Conservation (phyloP, 352 stramenopile genomes). For the Phytophthora ohioensis region DNA sequence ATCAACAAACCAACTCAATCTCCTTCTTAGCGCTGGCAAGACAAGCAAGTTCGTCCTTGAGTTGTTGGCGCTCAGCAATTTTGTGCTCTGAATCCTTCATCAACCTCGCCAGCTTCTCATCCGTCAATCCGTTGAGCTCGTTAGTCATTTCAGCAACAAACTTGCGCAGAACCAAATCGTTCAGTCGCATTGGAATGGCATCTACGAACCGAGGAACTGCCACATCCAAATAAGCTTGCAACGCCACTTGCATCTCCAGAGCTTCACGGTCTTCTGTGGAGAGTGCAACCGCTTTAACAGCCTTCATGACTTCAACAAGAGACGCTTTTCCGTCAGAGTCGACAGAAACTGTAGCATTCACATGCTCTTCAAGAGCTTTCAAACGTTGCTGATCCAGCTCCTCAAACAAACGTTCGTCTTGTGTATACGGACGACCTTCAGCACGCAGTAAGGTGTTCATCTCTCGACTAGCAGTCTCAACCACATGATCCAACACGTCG, state of each 20-base stretch:
- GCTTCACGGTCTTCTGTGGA: constrained; percentile 40
- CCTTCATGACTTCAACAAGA: constrained; percentile 29
- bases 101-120: constrained; percentile 45
- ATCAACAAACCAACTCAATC: constrained; percentile 45
- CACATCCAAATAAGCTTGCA: constrained; percentile 49
- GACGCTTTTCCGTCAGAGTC: constrained; percentile 10
- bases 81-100: constrained; percentile 48
- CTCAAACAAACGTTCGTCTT: constrained; percentile 45
- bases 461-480: constrained; percentile 22
- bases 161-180: constrained; percentile 37
- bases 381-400: constrained; percentile 33
- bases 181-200: constrained; percentile 46
- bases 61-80: constrained; percentile 30
- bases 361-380: constrained; percentile 23
- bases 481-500: constrained; percentile 24
- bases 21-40: constrained; percentile 45
- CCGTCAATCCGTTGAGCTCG: constrained; percentile 42
- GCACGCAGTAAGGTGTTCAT: constrained; percentile 30
- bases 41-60: constrained; percentile 37
- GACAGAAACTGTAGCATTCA: constrained; percentile 13
- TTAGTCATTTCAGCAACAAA: constrained; percentile 43
- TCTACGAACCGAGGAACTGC: constrained; percentile 45
- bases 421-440: constrained; percentile 51
- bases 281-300: constrained; percentile 8
- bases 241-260: constrained; percentile 43